phyloP scores from a whole-genome alignment of 768 basidiomycete genomes.

The Psilocybe sp. region DNA sequence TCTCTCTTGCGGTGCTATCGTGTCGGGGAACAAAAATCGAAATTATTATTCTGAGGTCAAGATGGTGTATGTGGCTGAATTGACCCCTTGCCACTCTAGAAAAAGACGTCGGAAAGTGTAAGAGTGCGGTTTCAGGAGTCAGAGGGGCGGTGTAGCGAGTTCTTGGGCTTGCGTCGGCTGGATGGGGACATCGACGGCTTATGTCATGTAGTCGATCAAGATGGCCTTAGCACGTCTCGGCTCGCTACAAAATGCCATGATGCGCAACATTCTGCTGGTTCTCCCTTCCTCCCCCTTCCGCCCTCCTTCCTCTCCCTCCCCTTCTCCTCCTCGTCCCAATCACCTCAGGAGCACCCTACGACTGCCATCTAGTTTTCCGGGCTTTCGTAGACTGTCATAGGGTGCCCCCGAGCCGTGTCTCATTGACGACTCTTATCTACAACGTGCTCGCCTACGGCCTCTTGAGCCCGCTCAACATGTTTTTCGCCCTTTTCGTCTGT shows the following conservation, averaged over 20 bases:
- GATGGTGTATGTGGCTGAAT: too few relatives aligned
- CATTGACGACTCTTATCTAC: neutral
- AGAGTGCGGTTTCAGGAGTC: too few relatives aligned
- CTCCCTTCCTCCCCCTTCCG: slow-evolving; percentile 5
- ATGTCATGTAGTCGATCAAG: slow-evolving; percentile 4
- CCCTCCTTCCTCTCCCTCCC: slow-evolving; percentile 1
- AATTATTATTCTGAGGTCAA: too few relatives aligned
- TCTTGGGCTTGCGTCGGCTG: too few relatives aligned
- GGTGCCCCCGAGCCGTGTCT: too few relatives aligned
- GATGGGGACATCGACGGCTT: neutral
- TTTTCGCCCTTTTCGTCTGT: slow-evolving; percentile 21
- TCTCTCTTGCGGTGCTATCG: too few relatives aligned
- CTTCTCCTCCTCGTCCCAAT: slow-evolving; percentile 2
- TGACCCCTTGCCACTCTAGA: too few relatives aligned
- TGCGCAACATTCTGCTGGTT: slow-evolving; percentile 14
- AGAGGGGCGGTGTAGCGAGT: too few relatives aligned
- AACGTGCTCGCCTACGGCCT: neutral
- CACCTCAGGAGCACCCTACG: slow-evolving; percentile 4
- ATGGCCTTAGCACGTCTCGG: slow-evolving; percentile 5
- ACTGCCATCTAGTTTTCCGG: slow-evolving; percentile 1
- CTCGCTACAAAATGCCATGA: slow-evolving; percentile 13
- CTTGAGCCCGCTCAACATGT: slow-evolving; percentile 13
- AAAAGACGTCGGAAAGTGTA: too few relatives aligned
- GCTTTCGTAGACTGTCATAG: neutral
- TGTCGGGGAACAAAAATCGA: too few relatives aligned